Evolutionary conservation across 768 basidiomycete species (phyloP).

Genomic region (Ramaria sp.): DNA sequence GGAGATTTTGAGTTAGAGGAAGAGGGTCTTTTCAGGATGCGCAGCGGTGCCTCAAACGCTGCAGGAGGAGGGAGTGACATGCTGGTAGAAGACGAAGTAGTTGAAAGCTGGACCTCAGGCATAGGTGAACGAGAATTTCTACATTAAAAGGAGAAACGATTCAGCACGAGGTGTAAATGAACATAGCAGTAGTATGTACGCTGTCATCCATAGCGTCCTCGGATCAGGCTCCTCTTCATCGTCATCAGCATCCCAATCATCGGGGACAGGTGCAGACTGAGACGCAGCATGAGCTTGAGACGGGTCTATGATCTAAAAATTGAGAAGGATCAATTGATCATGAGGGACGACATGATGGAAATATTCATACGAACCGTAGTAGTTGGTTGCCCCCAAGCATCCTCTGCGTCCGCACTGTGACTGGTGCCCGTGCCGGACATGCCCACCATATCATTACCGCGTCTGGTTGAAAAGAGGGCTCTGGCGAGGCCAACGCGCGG

Average conservation of each 20-base stretch:
- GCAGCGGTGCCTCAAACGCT: constrained; percentile 51
- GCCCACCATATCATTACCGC: not conserved
- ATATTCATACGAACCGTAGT: not conserved
- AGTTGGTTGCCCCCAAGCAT: not conserved
- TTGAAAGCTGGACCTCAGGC: constrained; percentile 40
- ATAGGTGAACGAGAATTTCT: constrained; percentile 41
- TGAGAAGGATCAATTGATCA: not conserved
- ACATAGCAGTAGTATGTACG: constrained; percentile 35
- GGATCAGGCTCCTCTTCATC: constrained; percentile 28
- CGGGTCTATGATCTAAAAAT: not conserved
- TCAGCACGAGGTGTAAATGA: not conserved
- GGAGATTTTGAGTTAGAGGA: constrained; percentile 14
- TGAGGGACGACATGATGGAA: not conserved
- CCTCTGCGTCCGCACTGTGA: not conserved
- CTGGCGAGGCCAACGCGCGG: not conserved
- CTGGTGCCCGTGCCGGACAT: not conserved
- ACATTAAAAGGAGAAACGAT: constrained; percentile 31
- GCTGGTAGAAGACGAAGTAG: constrained; percentile 21
- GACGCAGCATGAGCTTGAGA: not conserved
- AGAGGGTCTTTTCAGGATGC: constrained; percentile 61
- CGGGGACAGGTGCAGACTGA: constrained; percentile 19
- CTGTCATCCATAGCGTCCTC: constrained; percentile 55
- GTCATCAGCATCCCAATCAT: constrained; percentile 52
- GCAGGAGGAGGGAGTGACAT: constrained; percentile 40
- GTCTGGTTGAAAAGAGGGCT: not conserved